Conservation (phyloP, 192 early-diverging fungal species). For the Dissophora ornata region DNA sequence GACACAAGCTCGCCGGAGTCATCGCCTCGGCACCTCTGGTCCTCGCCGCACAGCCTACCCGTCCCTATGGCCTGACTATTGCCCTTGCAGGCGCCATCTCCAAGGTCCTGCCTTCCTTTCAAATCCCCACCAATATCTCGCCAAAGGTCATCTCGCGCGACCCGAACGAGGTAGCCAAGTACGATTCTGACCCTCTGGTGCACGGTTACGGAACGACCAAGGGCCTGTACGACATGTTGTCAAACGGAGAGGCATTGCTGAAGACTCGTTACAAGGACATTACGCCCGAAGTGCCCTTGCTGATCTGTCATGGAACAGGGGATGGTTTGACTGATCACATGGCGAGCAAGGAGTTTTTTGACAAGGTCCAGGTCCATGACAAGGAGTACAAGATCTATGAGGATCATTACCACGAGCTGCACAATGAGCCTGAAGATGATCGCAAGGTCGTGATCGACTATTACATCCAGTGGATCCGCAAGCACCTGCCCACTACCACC, state of each 20-base stretch:
- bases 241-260: constrained; percentile 59
- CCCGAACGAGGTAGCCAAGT: constrained; percentile 57
- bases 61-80: constrained; percentile 49
- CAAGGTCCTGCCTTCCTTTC: constrained; percentile 57
- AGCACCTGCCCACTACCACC: constrained; percentile 34
- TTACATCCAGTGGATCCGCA: constrained; percentile 56
- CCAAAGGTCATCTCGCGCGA: constrained; percentile 58
- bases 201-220: constrained; percentile 61
- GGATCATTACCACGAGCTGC: constrained; percentile 44
- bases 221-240: constrained; percentile 61
- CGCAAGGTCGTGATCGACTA: constrained; percentile 52
- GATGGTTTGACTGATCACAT: constrained; percentile 59
- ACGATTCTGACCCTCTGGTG: constrained; percentile 66
- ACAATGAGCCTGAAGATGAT: constrained; percentile 52
- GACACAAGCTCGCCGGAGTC: constrained; percentile 56
- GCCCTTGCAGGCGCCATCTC: constrained; percentile 42
- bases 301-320: constrained; percentile 63
- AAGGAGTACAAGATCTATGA: constrained; percentile 50
- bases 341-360: constrained; percentile 53
- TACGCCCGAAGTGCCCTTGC: constrained; percentile 54
- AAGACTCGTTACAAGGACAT: constrained; percentile 50
- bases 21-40: constrained; percentile 69
- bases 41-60: constrained; percentile 19
- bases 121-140: constrained; percentile 56
- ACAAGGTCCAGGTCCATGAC: constrained; percentile 51